These are phyloP conservation scores for Cryptomeria japonica DNA, from an alignment of 75 land plant genomes.

Conservation along the genomic window DNA sequence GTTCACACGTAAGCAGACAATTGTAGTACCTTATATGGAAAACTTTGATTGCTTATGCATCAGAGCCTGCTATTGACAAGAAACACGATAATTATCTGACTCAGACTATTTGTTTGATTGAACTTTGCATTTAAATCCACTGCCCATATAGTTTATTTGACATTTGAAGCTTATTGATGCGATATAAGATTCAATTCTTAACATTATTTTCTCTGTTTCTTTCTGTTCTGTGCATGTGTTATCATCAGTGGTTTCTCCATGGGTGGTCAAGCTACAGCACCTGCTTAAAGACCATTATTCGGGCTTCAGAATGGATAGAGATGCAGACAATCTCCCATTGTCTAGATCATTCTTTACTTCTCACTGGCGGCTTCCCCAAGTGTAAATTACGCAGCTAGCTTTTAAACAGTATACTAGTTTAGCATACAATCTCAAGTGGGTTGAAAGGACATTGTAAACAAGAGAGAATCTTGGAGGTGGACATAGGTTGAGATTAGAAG, in stretches of 20 bases:
- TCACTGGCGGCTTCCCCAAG: background rate
- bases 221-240: no score
- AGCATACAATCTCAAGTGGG: background rate
- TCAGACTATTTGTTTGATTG: no score
- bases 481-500: background rate
- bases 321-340: background rate
- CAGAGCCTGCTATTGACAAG: no score
- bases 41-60: no score
- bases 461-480: background rate
- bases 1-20: no score
- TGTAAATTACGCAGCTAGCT: background rate
- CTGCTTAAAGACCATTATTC: background rate
- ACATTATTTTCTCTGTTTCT: background rate
- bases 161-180: background rate
- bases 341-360: background rate
- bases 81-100: no score
- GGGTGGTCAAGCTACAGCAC: background rate
- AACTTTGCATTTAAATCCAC: background rate
- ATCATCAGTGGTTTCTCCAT: background rate
- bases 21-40: no score
- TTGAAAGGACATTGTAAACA: background rate
- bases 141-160: background rate
- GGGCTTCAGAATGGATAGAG: background rate
- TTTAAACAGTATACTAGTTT: no score
- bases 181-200: background rate